Evolutionary conservation across 140 eudicot genomes (phyloP), one percentile per base, ranked within the genome.

Genomic region (Senecio squalidus): DNA sequence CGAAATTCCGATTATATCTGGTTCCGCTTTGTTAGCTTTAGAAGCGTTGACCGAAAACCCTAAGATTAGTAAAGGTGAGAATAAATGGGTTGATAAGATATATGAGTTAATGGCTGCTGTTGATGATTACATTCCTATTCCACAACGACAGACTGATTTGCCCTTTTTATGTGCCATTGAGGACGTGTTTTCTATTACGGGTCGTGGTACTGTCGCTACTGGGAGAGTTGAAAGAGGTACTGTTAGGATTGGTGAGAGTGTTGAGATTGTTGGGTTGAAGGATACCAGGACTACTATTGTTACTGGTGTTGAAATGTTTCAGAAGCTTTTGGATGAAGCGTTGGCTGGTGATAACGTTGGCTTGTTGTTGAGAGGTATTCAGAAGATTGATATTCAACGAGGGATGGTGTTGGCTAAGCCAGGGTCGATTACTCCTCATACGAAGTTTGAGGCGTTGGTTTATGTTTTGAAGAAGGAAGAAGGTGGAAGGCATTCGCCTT

Each of bases 401-500:
- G 98, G 98, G 38, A 91, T 91, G 98, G 98, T 91, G 56, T 64
- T 91, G 74, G 74, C 96, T 0, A 91, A 87, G 56, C 94, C 96
- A 0, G 95, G 92, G 15, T 54, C 86, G 0, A 91, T 91, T 28
- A 86, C 96, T 0, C 98, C 98, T 0, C 96, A 91, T 36, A 91
- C 82, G 0, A 91, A 87, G 88, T 91, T 86, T 56, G 78, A 69
- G 48, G 86, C 98, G 0, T 67, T 91, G 69, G 98, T 91, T 5
- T 91, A 91, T 40, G 90, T 91, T 69, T 71, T 91, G 92, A 91
- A 87, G 79, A 86, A 91, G 74, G 98, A 91, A 65, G 98, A 91
- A 55, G 98, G 98, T 28, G 98, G 98, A 1, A 78, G 98, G 78
- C 98, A 91, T 71, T 91, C 98, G 0, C 98, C 98, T 0, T 86